A percentile compares a stretch with the other conserved stretches of the same genome.
phyloP scores from a whole-genome alignment of 2,329 filamentous ascomycete genomes.

The Chrysoporthe deuterocubensis region DNA sequence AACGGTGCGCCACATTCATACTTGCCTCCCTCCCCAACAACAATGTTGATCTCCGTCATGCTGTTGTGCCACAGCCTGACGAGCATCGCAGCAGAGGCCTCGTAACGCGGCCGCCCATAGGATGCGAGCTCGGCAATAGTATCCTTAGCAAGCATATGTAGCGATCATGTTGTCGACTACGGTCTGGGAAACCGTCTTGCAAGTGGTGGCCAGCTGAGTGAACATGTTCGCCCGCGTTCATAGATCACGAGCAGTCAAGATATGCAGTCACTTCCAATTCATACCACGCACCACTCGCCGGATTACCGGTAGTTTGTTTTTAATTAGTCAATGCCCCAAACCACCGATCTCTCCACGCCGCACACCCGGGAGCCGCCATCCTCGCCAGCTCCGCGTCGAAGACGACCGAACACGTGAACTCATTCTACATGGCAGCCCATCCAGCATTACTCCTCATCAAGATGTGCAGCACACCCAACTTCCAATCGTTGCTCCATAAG shows the following conservation, averaged over 20 bases:
- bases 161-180: not conserved
- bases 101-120: not conserved
- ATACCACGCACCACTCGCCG: not conserved
- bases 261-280: not conserved
- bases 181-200: not conserved
- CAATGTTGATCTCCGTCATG: not conserved
- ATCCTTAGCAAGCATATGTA: not conserved
- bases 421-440: not conserved
- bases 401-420: no score
- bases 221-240: not conserved
- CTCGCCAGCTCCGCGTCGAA: not conserved
- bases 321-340: not conserved
- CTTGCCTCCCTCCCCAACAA: not conserved
- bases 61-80: not conserved
- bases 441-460: not conserved
- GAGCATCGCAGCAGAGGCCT: not conserved
- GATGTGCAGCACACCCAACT: not conserved
- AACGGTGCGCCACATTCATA: not conserved
- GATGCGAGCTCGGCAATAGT: not conserved
- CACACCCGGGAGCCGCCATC: not conserved
- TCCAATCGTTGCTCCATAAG: not conserved
- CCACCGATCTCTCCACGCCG: not conserved
- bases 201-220: not conserved
- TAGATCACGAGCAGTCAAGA: not conserved
- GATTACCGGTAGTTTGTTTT: not conserved